Evolutionary conservation across 2,329 filamentous ascomycete species (phyloP), one percentile per base, ranked within the genome.

Genomic region (Phialemonium atrogriseum): DNA sequence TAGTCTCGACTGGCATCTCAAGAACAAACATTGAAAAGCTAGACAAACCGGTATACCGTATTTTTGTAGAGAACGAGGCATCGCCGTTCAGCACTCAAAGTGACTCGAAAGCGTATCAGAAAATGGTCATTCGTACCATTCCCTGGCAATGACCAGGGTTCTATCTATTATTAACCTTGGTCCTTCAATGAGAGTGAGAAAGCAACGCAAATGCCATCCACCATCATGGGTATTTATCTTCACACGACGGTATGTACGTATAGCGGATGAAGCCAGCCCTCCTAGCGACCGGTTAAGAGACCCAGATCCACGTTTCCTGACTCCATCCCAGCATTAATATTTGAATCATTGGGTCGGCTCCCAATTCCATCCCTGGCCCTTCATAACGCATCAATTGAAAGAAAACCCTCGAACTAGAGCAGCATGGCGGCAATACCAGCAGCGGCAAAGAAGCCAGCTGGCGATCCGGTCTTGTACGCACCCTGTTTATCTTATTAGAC

Each of bases 341-440:
- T 35, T 13, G 38, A 32, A 16, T 41, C 35, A 26, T 38, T 27
- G 34, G 32, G 16, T 36, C 35, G 29, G 30, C 30, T 27, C 19
- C 11, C 34, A 36, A 29, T 28, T 22, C n/a, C n/a, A 24, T 26
- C 29, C 30, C 35, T 34, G 25, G 32, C 30, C 22, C 38, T 26
- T 43, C 41, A 23, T 40, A 40, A 41, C 38, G 28, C 27, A 34
- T 36, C 35, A 14, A 30, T 33, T 25, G 36, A 40, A 43, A 30
- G 24, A 19, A 43, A 37, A 36, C 29, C 20, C n/a, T 23, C 24
- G 18, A 30, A 13, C 62, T 66, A 72, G 37, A 72, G 58, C 37
- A 72, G 51, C 37, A 68, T 45, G 39, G 57, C 63, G 24, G 63
- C 66, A 27, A 71, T 37, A 47, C 67, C 68, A 13, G 64, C 66